phyloP scores from a whole-genome alignment of 768 basidiomycete genomes.

The Lactifluus pinguis region DNA sequence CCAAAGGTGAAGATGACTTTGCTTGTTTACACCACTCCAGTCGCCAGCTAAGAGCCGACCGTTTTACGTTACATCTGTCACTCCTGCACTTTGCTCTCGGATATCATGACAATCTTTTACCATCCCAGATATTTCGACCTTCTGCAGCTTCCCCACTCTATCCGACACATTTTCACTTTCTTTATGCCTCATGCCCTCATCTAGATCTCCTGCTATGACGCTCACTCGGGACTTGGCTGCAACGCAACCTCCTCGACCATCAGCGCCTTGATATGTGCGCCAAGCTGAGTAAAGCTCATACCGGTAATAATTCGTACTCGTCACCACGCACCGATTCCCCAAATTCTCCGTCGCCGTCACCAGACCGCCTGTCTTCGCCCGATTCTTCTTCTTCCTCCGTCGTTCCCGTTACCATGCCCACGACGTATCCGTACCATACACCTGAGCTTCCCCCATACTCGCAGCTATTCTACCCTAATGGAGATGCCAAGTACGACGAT shows the following conservation, averaged over 20 bases:
- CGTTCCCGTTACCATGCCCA: not conserved
- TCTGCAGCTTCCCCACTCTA: no score
- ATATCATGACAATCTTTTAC: no score
- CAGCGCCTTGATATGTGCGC: conserved; percentile 42
- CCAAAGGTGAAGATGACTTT: not conserved
- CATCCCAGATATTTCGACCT: no score
- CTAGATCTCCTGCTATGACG: no score
- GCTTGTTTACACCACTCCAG: not conserved
- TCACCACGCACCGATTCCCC: conserved; percentile 25
- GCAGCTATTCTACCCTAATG: conserved; percentile 66
- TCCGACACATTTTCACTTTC: no score
- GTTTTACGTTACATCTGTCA: not conserved
- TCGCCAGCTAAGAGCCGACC: not conserved
- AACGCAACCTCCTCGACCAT: conserved; percentile 39
- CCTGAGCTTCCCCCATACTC: conserved; percentile 62
- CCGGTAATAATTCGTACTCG: conserved; percentile 46
- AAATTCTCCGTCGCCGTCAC: conserved; percentile 18
- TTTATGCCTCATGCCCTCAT: no score
- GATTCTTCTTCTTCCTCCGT: not conserved
- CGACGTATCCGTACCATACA: conserved; percentile 19
- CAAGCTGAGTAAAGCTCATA: conserved; percentile 48
- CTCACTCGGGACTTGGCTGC: no score
- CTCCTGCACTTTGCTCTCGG: no score
- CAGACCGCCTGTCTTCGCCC: conserved; percentile 12
- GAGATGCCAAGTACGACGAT: conserved; percentile 62